These are phyloP conservation scores for Henningerozyma blattae DNA, from an alignment of 805 yeast genomes.

Conservation along the genomic window DNA sequence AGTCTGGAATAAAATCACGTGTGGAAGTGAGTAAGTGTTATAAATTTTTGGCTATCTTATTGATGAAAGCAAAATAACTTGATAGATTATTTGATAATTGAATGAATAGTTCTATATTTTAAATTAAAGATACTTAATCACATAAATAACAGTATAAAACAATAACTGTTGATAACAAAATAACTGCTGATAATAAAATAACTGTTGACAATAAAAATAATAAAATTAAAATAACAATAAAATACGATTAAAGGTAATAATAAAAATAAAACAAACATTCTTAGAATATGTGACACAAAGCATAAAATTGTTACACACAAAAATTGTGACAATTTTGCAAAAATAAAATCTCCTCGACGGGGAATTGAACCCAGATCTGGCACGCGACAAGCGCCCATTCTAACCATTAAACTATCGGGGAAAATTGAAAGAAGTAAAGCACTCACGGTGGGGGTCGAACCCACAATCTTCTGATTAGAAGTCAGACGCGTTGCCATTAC, in stretches of 20 bases:
- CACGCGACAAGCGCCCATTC: constrained; percentile 6
- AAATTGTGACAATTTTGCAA: no score
- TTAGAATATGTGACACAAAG: no score
- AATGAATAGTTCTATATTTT: no score
- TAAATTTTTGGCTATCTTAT: no score
- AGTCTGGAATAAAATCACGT: background rate
- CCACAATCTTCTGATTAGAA: constrained; percentile 40
- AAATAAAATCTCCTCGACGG: constrained; percentile 1
- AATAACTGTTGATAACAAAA: no score
- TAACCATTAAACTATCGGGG: constrained; percentile 10
- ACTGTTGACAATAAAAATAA: background rate
- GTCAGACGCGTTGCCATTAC: constrained; percentile 43
- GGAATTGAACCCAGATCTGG: constrained; percentile 4
- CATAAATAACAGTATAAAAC: no score
- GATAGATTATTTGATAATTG: no score
- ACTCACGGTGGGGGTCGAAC: constrained; percentile 42
- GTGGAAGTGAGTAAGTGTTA: background rate
- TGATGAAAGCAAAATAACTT: no score
- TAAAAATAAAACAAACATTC: background rate
- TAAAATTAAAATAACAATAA: background rate
- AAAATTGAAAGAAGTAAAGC: constrained; percentile 14
- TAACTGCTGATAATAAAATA: no score
- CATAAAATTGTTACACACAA: no score
- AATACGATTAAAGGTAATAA: background rate
- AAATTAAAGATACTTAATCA: no score